These are phyloP conservation scores for Malus hybrid DNA, from an alignment of 331 rosid genomes.

Conservation along the genomic window DNA sequence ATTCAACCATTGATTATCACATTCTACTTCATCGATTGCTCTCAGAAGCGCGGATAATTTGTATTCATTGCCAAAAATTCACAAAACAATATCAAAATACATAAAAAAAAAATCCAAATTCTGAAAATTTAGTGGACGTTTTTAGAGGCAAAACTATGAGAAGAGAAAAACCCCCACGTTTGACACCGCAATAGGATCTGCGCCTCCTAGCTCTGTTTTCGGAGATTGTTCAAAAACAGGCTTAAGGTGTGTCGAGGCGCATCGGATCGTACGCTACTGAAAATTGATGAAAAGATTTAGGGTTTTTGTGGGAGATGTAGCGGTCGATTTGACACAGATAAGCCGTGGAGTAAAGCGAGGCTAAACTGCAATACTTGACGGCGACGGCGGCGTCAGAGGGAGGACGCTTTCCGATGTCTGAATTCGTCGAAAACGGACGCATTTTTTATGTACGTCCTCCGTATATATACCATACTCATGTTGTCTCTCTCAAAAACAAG, in stretches of 20 bases:
- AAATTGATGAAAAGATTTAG: neutral
- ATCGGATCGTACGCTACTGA: neutral
- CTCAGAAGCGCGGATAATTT: constrained; percentile 90
- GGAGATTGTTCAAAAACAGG: constrained; percentile 13
- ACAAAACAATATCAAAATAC: neutral
- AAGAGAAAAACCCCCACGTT: constrained; percentile 24
- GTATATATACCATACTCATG: too few species aligned
- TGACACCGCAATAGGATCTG: constrained; percentile 5
- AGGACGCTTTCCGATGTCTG: too few species aligned
- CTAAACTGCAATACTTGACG: constrained; percentile 86
- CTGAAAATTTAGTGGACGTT: constrained; percentile 7
- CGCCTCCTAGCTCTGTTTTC: constrained; percentile 29
- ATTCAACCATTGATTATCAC: constrained; percentile 51
- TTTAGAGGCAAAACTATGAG: constrained; percentile 24
- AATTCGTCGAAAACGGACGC: too few species aligned
- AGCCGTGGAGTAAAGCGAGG: constrained; percentile 31
- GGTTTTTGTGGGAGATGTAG: constrained; percentile 22
- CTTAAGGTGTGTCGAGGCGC: constrained; percentile 98
- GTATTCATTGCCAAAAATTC: constrained; percentile 51
- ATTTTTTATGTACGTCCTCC: too few species aligned
- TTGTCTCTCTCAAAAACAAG: too few species aligned
- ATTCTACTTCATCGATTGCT: constrained; percentile 41
- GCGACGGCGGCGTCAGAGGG: neutral
- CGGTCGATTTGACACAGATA: constrained; percentile 76
- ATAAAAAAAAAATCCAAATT: too few species aligned